Base-by-base conservation (phyloP, 148 eudicot species). In the Vaccinium myrtillus region DNA sequence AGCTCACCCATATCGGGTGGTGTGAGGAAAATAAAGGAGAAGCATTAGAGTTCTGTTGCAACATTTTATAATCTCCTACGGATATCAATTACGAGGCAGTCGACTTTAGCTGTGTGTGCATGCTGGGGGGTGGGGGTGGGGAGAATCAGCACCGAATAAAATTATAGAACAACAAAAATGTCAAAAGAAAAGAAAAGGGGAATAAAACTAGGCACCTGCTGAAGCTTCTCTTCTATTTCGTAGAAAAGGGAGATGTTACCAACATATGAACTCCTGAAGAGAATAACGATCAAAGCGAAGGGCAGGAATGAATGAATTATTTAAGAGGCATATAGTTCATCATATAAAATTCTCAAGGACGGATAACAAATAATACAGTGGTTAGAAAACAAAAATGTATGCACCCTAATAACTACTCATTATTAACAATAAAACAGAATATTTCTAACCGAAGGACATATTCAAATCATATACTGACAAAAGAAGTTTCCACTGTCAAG, bases 151-250 rank as follows among this genome's bases (percentile, higher is more conserved):
- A 75, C 55, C 14, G 50, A 16, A 25, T 51, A 53, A 1, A 10
- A 74, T 43, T 7, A 75, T n/a, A 54, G 36, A 85, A 54, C 49
- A 75, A 81, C 15, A 21, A 23, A 16, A 27, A 27, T 27, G 74
- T 8, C 43, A 69, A 69, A 54, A 51, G 15, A 18, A 85, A n/a
- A 85, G 19, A 49, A 3, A 51, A 56, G 9, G 12, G 53, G 36
- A 67, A 56, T 71, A 51, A 78, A 82, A 55, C 0, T 27, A 77
- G 53, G 85, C 88, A 97, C 99, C 99, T 95, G 93, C 81, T 87
- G 93, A 65, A 94, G 98, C 88, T 90, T 93, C 87, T 95, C 87
- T 87, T 92, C 94, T 84, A 97, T 97, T 86, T 95, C 98, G 63
- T 12, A 19, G 89, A 97, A 95, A 82, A 95, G 79, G 18, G 96